Evolutionary conservation across 768 basidiomycete genomes (phyloP), one percentile per base, ranked within the genome.

Genomic region (Amanita subjunquillea): DNA sequence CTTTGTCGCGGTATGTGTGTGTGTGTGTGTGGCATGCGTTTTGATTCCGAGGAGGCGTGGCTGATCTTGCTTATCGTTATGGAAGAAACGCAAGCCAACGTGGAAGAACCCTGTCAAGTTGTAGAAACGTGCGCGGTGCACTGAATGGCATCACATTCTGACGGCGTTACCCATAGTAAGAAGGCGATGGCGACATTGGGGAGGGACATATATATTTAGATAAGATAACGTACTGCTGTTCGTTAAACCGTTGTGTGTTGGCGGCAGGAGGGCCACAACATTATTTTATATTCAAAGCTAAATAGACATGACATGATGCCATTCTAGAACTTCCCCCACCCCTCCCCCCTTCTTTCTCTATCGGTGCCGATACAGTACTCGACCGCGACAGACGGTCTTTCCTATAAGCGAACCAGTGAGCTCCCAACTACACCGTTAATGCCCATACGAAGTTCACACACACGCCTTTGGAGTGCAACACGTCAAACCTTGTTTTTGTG

Each of bases 1-100:
- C 3, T 89, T 88, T 61, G 59, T 68, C 10, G 79, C 83, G 75
- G 84, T 85, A 8, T 8, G 30, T 30, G 27, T 29, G 4, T 29
- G 4, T 5, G 23, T 25, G 23, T 25, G 55, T 58, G 74, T 61
- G 39, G 37, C 34, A 44, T 44, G 49, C 46, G 52, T 57, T 30
- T 15, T 48, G n/a, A 17, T 23, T 32, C 38, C 25, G 22, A 36
- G 37, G 10, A n/a, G 6, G 6, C 15, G 23, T 46, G 4, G 15
- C 12, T 52, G 29, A 42, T 49, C 37, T 54, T 6, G 0, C 6
- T 29, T 46, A 32, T 41, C 39, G 20, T 30, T 17, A 32, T 47
- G n/a, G 30, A 39, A 61, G 60, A 61, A 55, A 58, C 60, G 60
- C 27, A 30, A 41, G 17, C 56, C 56, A 10, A 27, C 3, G 3